Percentiles rank a stretch among this genome's conserved stretches.
phyloP scores from a whole-genome alignment of 805 yeast genomes.

The Ogataea neopini region DNA sequence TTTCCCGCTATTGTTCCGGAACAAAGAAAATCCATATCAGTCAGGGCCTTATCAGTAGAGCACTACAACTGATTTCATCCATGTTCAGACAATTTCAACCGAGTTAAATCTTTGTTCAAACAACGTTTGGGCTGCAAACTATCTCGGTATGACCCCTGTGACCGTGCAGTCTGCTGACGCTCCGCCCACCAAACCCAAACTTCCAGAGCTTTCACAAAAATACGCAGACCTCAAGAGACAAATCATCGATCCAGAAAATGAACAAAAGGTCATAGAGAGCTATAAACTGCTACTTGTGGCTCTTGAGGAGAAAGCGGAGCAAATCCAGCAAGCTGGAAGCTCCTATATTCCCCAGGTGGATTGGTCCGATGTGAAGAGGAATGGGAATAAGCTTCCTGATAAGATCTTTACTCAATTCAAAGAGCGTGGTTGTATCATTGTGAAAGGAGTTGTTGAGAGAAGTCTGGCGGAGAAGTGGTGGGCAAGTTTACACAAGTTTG shows the following conservation, averaged over 20 bases:
- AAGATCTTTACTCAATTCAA: neutral
- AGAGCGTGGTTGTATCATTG: slow-evolving; percentile 4
- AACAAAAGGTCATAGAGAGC: neutral
- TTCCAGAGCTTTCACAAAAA: neutral
- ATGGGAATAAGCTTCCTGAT: slow-evolving; percentile 1
- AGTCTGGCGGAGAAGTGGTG: neutral
- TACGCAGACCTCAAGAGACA: slow-evolving; percentile 5
- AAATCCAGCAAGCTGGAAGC: slow-evolving; percentile 2
- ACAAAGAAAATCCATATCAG: too few species aligned
- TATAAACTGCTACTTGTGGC: neutral
- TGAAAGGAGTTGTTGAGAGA: neutral
- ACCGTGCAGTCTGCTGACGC: neutral
- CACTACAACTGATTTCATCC: too few species aligned
- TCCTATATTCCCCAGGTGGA: slow-evolving; percentile 1
- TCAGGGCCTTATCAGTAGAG: too few species aligned
- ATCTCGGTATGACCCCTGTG: neutral
- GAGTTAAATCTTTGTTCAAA: too few species aligned
- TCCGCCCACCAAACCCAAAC: neutral
- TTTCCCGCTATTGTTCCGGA: too few species aligned
- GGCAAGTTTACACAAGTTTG: neutral
- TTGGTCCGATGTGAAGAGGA: slow-evolving; percentile 2
- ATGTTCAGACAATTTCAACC: too few species aligned
- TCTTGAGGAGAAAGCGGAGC: neutral
- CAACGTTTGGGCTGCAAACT: too few species aligned
- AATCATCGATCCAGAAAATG: neutral